Percentiles rank a stretch among this genome's conserved stretches.
Conservation (phyloP, 179 eudicot species). For the Nepenthes alata region DNA sequence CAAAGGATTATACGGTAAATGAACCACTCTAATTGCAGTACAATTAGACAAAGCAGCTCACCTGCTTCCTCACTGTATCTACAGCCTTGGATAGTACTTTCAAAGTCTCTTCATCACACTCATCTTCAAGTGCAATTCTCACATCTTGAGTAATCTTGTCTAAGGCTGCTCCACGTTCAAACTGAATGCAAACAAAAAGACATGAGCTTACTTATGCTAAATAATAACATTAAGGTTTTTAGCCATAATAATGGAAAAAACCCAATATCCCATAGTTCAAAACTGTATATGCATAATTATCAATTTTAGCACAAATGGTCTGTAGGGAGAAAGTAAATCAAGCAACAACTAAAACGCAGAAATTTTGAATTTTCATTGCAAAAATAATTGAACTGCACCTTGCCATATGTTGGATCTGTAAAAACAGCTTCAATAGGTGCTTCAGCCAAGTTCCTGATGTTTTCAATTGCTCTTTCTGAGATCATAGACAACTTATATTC, state of each 20-base stretch:
- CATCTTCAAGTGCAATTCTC: slow-evolving; percentile 64
- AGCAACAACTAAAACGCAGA: not conserved
- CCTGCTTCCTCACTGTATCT: slow-evolving; percentile 92
- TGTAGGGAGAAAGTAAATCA: not conserved
- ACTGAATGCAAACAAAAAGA: slow-evolving; percentile 34
- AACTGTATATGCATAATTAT: not conserved
- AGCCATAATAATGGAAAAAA: too few species aligned
- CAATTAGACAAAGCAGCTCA: slow-evolving; percentile 11
- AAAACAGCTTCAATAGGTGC: slow-evolving; percentile 79
- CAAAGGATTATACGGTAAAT: not conserved
- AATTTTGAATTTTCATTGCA: not conserved
- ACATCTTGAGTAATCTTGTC: slow-evolving; percentile 71
- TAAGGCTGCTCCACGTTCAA: slow-evolving; percentile 96
- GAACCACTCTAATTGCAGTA: slow-evolving; percentile 1
- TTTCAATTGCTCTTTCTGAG: slow-evolving; percentile 60
- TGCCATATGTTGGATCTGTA: slow-evolving; percentile 85
- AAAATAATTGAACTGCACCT: slow-evolving; percentile 30
- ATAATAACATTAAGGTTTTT: not conserved
- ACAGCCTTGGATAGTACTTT: slow-evolving; percentile 70
- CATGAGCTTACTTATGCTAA: too few species aligned
- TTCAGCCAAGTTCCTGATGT: slow-evolving; percentile 58
- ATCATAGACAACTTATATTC: slow-evolving; percentile 80
- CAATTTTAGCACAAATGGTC: not conserved
- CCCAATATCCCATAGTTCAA: too few species aligned
- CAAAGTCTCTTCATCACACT: slow-evolving; percentile 81